A percentile compares a stretch with the other conserved stretches of the same genome.
Evolutionary conservation across 1,284 basidiomycete species (phyloP).

Genomic region (Rhodotorula sp.): DNA sequence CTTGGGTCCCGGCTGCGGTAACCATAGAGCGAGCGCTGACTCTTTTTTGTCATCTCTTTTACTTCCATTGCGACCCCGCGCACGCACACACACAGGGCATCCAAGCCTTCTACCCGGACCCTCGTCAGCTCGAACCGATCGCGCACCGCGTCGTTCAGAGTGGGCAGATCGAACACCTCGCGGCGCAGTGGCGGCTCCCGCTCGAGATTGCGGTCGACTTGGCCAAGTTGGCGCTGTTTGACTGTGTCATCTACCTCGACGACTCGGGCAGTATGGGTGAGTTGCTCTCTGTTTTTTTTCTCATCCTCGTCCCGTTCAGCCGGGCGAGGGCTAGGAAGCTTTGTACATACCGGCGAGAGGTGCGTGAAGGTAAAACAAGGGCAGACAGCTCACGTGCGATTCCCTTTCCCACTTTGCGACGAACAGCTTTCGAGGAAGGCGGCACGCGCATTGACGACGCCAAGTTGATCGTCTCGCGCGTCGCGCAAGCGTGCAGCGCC

Average conservation of each 20-base stretch:
- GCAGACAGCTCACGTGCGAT: too few relatives aligned
- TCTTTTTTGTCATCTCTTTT: neutral
- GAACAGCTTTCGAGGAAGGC: slow-evolving; percentile 45
- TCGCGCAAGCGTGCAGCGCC: slow-evolving; percentile 52
- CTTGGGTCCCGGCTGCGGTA: too few relatives aligned
- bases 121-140: slow-evolving; percentile 51
- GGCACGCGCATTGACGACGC: slow-evolving; percentile 47
- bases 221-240: slow-evolving; percentile 49
- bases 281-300: neutral
- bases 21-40: too few relatives aligned
- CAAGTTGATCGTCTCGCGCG: slow-evolving; percentile 44
- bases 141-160: slow-evolving; percentile 51
- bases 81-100: neutral
- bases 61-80: neutral
- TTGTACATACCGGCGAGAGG: too few relatives aligned
- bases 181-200: slow-evolving; percentile 53
- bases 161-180: slow-evolving; percentile 51
- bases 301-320: too few relatives aligned
- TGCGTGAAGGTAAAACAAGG: too few relatives aligned
- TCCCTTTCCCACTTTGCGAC: too few relatives aligned
- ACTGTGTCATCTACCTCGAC: slow-evolving; percentile 45
- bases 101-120: slow-evolving; percentile 25
- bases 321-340: too few relatives aligned
- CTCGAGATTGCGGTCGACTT: slow-evolving; percentile 53
- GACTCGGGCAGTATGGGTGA: slow-evolving; percentile 48